Evolutionary conservation across 1,284 basidiomycete species (phyloP).

Genomic region (Tranzscheliella williamsii): DNA sequence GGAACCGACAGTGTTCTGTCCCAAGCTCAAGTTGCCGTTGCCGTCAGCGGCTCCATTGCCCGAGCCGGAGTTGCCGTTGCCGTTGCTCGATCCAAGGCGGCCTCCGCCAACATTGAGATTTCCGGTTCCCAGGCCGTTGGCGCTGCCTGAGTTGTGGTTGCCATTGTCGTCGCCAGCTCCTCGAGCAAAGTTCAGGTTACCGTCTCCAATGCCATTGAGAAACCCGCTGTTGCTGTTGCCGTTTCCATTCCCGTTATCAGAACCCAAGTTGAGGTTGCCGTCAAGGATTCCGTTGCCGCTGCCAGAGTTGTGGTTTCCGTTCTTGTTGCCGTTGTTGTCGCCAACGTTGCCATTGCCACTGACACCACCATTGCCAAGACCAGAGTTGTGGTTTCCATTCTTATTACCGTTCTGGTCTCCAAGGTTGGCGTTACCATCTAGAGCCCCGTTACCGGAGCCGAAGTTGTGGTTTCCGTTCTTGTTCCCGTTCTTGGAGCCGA

Average conservation of each 20-base stretch:
- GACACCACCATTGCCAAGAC: conserved; percentile 3
- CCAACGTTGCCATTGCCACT: conserved; percentile 8
- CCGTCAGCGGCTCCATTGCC: conserved; percentile 3
- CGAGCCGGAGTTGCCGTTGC: conserved; percentile 2
- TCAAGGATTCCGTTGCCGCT: conserved; percentile 3
- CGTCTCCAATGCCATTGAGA: conserved; percentile 11
- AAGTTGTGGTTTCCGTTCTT: conserved; percentile 6
- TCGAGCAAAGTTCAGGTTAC: conserved; percentile 9
- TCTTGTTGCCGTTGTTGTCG: conserved; percentile 8
- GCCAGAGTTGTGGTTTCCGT: conserved; percentile 9
- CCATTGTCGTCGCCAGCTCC: conserved; percentile 3
- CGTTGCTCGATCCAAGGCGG: conserved; percentile 4
- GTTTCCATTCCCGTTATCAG: conserved; percentile 10
- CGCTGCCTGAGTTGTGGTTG: conserved; percentile 5
- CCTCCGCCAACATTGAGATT: conserved; percentile 11
- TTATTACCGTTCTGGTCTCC: conserved; percentile 8
- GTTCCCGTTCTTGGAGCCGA: not conserved
- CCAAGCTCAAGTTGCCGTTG: conserved; percentile 4
- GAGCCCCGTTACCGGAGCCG: conserved; percentile 10
- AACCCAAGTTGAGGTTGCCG: conserved; percentile 13
- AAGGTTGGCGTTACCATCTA: conserved; percentile 7
- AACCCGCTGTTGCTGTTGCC: conserved; percentile 10
- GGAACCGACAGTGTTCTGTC: conserved; percentile 5
- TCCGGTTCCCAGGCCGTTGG: conserved; percentile 4
- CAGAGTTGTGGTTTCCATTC: conserved; percentile 16